Percentiles rank a stretch among this genome's conserved stretches.
Conservation (phyloP, 495 filamentous ascomycete genomes). For the Aspergillus ellipticus region DNA sequence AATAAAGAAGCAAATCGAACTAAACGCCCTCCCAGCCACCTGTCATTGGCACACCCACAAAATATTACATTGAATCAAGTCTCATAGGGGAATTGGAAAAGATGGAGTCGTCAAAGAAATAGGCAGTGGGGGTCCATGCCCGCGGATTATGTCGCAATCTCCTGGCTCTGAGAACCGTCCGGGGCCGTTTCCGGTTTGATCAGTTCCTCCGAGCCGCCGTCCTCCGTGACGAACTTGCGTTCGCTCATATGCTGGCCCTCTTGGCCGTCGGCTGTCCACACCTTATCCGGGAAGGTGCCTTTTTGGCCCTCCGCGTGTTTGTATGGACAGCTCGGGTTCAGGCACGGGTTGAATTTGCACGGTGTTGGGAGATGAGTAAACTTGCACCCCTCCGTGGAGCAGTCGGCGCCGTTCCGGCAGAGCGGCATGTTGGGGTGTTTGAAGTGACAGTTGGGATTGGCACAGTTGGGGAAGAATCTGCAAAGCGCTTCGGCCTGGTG, state of each 20-base stretch:
- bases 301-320: conserved; percentile 90
- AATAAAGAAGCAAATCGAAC: conserved; percentile 29
- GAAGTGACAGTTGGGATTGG: conserved; percentile 81
- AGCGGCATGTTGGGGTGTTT: conserved; percentile 75
- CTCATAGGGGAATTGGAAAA: conserved; percentile 9
- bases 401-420: conserved; percentile 92
- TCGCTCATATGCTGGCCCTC: conserved; percentile 73
- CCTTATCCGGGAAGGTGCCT: conserved; percentile 77
- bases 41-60: conserved; percentile 22
- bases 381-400: conserved; percentile 76
- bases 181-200: conserved; percentile 61
- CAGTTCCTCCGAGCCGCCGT: conserved; percentile 65
- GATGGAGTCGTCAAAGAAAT: conserved; percentile 1
- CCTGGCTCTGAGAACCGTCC: conserved; percentile 27
- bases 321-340: conserved; percentile 78
- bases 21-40: conserved; percentile 33
- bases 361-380: conserved; percentile 79
- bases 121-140: background rate
- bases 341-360: conserved; percentile 90
- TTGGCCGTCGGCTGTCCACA: conserved; percentile 70
- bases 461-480: conserved; percentile 93
- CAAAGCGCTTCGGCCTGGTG: conserved; percentile 84
- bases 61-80: conserved; percentile 34
- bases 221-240: conserved; percentile 82
- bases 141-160: conserved; percentile 37